Percentiles rank a stretch among this genome's conserved stretches.
Conservation (phyloP, 1,284 basidiomycete genomes). For the Ceratobasidium sp. region DNA sequence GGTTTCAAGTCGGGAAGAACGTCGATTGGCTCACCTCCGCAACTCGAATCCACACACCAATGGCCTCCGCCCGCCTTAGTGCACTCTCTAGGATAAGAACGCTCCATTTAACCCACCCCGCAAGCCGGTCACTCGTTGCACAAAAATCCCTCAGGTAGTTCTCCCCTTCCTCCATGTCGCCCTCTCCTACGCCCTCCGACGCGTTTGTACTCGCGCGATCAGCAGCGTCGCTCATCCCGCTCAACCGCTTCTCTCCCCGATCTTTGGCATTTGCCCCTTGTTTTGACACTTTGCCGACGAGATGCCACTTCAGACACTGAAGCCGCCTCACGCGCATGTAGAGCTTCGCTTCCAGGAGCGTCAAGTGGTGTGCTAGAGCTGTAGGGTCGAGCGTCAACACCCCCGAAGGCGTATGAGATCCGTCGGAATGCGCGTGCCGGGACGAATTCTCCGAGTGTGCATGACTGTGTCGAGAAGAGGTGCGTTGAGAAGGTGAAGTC, state of each 20-base stretch:
- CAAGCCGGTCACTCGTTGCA: slow-evolving; percentile 71
- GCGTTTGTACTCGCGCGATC: background rate
- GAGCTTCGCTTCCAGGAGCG: slow-evolving; percentile 68
- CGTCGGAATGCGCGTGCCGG: background rate
- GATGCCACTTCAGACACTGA: slow-evolving; percentile 72
- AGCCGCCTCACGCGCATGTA: slow-evolving; percentile 71
- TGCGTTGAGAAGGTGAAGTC: background rate
- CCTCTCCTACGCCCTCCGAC: no score
- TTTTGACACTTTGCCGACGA: slow-evolving; percentile 60
- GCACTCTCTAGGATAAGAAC: slow-evolving; percentile 67
- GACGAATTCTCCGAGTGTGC: background rate
- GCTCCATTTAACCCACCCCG: slow-evolving; percentile 74
- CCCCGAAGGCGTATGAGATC: background rate
- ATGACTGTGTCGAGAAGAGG: background rate
- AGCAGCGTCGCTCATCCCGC: background rate
- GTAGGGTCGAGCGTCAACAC: slow-evolving; percentile 62
- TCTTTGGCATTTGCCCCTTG: slow-evolving; percentile 10
- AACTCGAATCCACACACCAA: slow-evolving; percentile 81
- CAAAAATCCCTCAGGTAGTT: slow-evolving; percentile 69
- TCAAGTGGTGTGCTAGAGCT: slow-evolving; percentile 74
- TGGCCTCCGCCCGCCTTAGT: slow-evolving; percentile 68
- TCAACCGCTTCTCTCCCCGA: background rate
- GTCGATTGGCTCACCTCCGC: slow-evolving; percentile 69
- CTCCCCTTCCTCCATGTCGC: slow-evolving; percentile 57
- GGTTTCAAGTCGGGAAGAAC: background rate